Conservation (phyloP, 371 early-diverging fungal genomes). For the Saksenaea vasiformis region DNA sequence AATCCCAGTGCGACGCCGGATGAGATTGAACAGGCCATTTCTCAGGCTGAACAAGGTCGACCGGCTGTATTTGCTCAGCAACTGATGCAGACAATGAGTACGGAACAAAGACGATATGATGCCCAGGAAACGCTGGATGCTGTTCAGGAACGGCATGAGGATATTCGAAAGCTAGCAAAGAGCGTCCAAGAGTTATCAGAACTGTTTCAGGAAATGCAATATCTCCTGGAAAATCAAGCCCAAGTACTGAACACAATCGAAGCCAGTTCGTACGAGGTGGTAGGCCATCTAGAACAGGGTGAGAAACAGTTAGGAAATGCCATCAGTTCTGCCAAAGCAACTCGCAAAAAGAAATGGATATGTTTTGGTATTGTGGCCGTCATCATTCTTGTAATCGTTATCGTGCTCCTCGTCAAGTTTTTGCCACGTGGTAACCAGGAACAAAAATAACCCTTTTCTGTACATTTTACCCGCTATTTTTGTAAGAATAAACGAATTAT, state of each 20-base stretch:
- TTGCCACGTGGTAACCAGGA: conserved; percentile 18
- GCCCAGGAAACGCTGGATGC: conserved; percentile 49
- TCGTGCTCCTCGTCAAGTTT: conserved; percentile 35
- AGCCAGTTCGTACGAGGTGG: conserved; percentile 35
- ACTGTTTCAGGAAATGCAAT: conserved; percentile 51
- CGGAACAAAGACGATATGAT: conserved; percentile 41
- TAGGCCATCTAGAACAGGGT: conserved; percentile 37
- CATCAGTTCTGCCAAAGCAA: conserved; percentile 31
- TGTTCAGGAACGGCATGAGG: conserved; percentile 54
- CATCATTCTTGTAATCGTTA: conserved; percentile 46
- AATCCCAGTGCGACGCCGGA: conserved; percentile 50
- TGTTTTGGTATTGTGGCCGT: conserved; percentile 45
- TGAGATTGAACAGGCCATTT: conserved; percentile 46
- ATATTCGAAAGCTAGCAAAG: conserved; percentile 45
- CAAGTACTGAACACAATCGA: conserved; percentile 46
- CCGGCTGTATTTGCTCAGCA: conserved; percentile 52
- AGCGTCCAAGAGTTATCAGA: conserved; percentile 46
- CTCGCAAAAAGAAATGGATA: conserved; percentile 54
- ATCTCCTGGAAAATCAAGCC: conserved; percentile 41
- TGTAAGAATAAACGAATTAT: background rate
- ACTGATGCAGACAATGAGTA: conserved; percentile 37
- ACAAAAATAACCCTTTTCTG: conserved; percentile 8
- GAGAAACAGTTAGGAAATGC: conserved; percentile 36
- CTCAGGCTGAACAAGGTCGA: conserved; percentile 44
- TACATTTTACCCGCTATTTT: conserved; percentile 1